Percentiles rank a stretch among this genome's conserved stretches.
Conservation (phyloP, 1,284 basidiomycete genomes). For the Melampsora occidentalis region DNA sequence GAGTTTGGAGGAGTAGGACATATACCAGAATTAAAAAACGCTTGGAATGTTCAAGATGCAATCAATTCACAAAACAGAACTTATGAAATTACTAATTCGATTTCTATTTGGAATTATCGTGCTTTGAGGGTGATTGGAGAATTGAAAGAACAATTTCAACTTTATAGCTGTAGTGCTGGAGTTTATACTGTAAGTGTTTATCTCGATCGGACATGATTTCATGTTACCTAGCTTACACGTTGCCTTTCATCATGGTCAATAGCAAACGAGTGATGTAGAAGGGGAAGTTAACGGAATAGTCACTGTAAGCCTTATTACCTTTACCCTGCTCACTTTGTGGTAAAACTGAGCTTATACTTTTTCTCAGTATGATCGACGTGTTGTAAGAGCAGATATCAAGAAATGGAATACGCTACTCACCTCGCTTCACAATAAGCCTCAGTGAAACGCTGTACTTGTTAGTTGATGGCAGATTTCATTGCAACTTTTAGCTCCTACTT, state of each 20-base stretch:
- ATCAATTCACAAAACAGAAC: slow-evolving; percentile 28
- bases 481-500: no score
- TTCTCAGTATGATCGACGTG: slow-evolving; percentile 31
- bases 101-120: slow-evolving; percentile 33
- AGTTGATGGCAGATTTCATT: no score
- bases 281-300: slow-evolving; percentile 34
- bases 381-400: slow-evolving; percentile 25
- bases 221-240: background rate
- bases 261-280: slow-evolving; percentile 43
- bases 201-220: background rate
- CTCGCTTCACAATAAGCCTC: background rate
- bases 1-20: slow-evolving; percentile 39
- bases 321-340: background rate
- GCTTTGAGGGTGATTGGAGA: slow-evolving; percentile 18
- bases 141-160: slow-evolving; percentile 15
- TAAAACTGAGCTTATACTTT: background rate
- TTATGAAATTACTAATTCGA: slow-evolving; percentile 19
- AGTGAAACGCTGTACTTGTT: no score
- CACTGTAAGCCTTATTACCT: slow-evolving; percentile 11
- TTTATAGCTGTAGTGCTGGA: slow-evolving; percentile 40
- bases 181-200: slow-evolving; percentile 21
- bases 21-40: slow-evolving; percentile 7
- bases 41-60: slow-evolving; percentile 26
- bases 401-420: slow-evolving; percentile 20
- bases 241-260: background rate